These are phyloP conservation scores for Catharanthus roseus DNA, from an alignment of 257 asterid species.

Conservation along the genomic window DNA sequence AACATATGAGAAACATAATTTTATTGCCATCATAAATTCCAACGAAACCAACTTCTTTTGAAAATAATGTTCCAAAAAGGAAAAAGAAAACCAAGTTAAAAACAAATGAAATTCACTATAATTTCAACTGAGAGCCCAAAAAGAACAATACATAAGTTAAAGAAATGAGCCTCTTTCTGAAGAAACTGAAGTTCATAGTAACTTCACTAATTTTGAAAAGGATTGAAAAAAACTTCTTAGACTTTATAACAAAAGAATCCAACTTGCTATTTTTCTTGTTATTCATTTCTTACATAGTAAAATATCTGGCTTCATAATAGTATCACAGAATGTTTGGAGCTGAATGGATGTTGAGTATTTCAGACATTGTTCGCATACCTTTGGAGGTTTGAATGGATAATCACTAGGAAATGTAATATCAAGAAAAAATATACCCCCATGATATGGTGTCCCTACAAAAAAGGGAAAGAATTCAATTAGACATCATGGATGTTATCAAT, in stretches of 20 bases:
- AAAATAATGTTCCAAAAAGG: background rate
- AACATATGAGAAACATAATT: background rate
- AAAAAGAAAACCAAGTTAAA: background rate
- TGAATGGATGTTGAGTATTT: background rate
- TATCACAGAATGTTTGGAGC: background rate
- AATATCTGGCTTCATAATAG: background rate
- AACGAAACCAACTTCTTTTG: background rate
- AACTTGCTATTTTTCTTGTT: background rate
- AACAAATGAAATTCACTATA: background rate
- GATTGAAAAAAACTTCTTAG: background rate
- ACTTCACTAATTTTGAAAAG: background rate
- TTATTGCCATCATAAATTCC: background rate
- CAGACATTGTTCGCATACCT: conserved; percentile 42
- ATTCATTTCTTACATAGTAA: background rate
- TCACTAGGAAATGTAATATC: conserved; percentile 81
- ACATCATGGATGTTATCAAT: background rate
- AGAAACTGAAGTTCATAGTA: background rate
- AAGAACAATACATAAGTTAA: background rate
- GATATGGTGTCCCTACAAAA: conserved; percentile 84
- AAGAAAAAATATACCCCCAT: conserved; percentile 79
- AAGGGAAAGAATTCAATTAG: conserved; percentile 9
- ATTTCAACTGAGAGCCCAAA: background rate
- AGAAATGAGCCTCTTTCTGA: background rate
- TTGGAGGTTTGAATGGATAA: conserved; percentile 87
- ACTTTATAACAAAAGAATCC: background rate